phyloP scores from a whole-genome alignment of 257 asterid species.

The Marsdenia floribunda region DNA sequence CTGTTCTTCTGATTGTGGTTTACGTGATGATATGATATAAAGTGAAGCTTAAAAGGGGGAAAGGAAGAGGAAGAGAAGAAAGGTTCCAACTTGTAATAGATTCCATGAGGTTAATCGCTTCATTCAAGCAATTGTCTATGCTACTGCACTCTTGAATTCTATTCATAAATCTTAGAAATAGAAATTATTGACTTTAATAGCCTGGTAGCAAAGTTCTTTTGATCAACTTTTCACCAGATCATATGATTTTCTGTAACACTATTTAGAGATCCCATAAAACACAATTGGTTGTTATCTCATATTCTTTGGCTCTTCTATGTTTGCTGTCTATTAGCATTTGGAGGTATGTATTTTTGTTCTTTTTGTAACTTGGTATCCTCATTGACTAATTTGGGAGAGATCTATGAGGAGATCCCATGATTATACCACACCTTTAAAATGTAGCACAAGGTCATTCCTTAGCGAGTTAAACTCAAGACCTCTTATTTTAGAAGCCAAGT shows the following conservation, averaged over 20 bases:
- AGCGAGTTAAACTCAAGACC: too few relatives aligned
- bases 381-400: too few relatives aligned
- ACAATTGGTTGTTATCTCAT: not conserved
- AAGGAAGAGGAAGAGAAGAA: not conserved
- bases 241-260: not conserved
- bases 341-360: not conserved
- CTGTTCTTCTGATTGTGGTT: not conserved
- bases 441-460: too few relatives aligned
- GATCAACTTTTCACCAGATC: not conserved
- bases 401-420: too few relatives aligned
- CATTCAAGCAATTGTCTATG: not conserved
- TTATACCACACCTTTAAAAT: too few relatives aligned
- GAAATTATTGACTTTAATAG: not conserved
- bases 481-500: too few relatives aligned
- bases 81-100: not conserved
- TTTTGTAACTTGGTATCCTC: too few relatives aligned
- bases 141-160: not conserved
- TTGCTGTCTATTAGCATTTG: not conserved
- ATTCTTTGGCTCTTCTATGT: not conserved
- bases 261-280: not conserved
- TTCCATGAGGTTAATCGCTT: not conserved
- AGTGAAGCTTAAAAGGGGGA: not conserved
- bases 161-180: not conserved
- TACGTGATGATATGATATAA: not conserved
- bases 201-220: not conserved